phyloP scores from a whole-genome alignment of 2,329 filamentous ascomycete species.

The Aspergillus amoenus region DNA sequence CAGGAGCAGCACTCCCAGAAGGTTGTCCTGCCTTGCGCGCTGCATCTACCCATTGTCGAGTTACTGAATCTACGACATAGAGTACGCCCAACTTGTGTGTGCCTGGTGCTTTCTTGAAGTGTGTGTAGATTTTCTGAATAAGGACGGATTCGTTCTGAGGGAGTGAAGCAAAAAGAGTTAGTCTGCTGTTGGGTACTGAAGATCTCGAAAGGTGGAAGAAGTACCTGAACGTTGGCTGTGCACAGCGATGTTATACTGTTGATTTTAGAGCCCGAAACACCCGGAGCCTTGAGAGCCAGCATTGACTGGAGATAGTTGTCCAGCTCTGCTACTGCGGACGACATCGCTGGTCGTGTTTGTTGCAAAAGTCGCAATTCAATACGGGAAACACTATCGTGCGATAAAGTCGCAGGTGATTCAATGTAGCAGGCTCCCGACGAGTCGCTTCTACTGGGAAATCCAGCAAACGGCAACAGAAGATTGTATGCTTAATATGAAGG shows the following conservation, averaged over 20 bases:
- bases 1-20: slow-evolving; percentile 75
- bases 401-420: slow-evolving; percentile 11
- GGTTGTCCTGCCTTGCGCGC: slow-evolving; percentile 82
- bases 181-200: slow-evolving; percentile 12
- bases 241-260: slow-evolving; percentile 82
- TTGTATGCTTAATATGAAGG: slow-evolving; percentile 18
- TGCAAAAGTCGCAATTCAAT: slow-evolving; percentile 12
- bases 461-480: slow-evolving; percentile 19
- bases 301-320: slow-evolving; percentile 89
- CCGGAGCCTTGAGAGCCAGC: slow-evolving; percentile 85
- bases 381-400: slow-evolving; percentile 21
- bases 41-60: slow-evolving; percentile 96
- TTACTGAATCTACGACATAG: slow-evolving; percentile 99
- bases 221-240: slow-evolving; percentile 85
- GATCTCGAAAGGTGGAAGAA: slow-evolving; percentile 1
- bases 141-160: slow-evolving; percentile 85
- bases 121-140: slow-evolving; percentile 93
- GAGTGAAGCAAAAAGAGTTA: slow-evolving; percentile 27
- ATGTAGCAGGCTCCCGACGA: slow-evolving; percentile 16
- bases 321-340: slow-evolving; percentile 85
- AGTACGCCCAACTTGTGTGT: slow-evolving; percentile 98
- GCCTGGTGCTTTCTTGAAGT: slow-evolving; percentile 90
- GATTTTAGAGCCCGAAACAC: slow-evolving; percentile 92
- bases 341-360: slow-evolving; percentile 53
- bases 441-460: slow-evolving; percentile 28